A percentile compares a stretch with the other conserved stretches of the same genome.
phyloP scores from a whole-genome alignment of 192 early-diverging fungal genomes.

The Diversispora eburnea region DNA sequence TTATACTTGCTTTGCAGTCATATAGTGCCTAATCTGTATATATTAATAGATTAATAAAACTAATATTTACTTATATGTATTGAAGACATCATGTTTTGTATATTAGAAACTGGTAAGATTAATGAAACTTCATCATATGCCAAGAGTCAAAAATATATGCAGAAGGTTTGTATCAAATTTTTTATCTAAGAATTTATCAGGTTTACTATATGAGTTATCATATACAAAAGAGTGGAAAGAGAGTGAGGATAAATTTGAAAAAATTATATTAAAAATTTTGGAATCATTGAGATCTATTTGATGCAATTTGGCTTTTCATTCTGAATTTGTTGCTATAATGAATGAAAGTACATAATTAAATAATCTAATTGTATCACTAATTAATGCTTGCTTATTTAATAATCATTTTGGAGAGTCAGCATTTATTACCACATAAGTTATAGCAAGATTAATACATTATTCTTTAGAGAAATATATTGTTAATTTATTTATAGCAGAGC shows the following conservation, averaged over 20 bases:
- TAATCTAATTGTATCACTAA: constrained; percentile 5
- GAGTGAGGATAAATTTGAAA: not conserved
- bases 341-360: constrained; percentile 14
- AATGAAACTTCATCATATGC: too few relatives aligned
- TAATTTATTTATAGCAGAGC: too few relatives aligned
- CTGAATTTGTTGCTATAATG: constrained; percentile 3
- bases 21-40: not conserved
- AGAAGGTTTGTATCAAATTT: constrained; percentile 20
- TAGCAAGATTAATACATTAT: not conserved
- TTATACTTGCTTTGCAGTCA: not conserved
- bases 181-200: not conserved
- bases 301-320: not conserved
- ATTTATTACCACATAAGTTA: constrained; percentile 19
- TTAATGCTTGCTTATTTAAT: constrained; percentile 6
- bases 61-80: not conserved
- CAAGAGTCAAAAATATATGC: too few relatives aligned
- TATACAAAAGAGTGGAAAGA: constrained; percentile 6
- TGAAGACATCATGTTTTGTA: not conserved
- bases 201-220: not conserved
- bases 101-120: too few relatives aligned
- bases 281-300: not conserved
- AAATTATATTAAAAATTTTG: constrained; percentile 15
- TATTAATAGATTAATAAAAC: not conserved
- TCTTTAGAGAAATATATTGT: not conserved
- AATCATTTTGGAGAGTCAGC: constrained; percentile 15